Conservation (phyloP, 371 early-diverging fungal genomes). For the Mucor indicus region DNA sequence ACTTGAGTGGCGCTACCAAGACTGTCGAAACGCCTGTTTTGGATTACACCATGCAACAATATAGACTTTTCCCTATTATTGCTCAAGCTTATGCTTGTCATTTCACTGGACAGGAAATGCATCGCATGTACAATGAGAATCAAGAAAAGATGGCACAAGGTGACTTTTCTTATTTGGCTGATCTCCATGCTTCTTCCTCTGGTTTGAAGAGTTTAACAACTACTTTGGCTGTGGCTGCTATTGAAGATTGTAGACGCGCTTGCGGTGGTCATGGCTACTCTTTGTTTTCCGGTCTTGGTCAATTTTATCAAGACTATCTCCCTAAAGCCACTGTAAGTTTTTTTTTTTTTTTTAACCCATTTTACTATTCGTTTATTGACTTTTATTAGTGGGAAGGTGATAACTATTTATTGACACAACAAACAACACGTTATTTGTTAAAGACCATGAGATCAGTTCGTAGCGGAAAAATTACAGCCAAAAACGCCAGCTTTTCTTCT, state of each 20-base stretch:
- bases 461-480: conserved; percentile 30
- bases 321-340: conserved; percentile 65
- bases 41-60: conserved; percentile 79
- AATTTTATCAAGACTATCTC: conserved; percentile 69
- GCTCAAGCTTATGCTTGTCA: conserved; percentile 79
- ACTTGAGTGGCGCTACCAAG: conserved; percentile 16
- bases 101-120: conserved; percentile 73
- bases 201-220: conserved; percentile 83
- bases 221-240: conserved; percentile 64
- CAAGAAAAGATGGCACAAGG: conserved; percentile 66
- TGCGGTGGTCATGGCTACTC: conserved; percentile 91
- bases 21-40: conserved; percentile 72
- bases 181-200: conserved; percentile 84
- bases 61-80: conserved; percentile 75
- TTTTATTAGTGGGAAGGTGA: conserved; percentile 75
- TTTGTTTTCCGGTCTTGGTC: conserved; percentile 73
- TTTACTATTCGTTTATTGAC: not conserved
- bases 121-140: conserved; percentile 63
- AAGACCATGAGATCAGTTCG: conserved; percentile 46
- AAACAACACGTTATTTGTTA: conserved; percentile 69
- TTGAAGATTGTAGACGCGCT: conserved; percentile 80
- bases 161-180: conserved; percentile 68
- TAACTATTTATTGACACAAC: conserved; percentile 79
- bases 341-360: not conserved
- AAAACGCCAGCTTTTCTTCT: conserved; percentile 41